Base-by-base conservation (phyloP, 106 monocot genomes). In the Dioscorea zingiberensis region DNA sequence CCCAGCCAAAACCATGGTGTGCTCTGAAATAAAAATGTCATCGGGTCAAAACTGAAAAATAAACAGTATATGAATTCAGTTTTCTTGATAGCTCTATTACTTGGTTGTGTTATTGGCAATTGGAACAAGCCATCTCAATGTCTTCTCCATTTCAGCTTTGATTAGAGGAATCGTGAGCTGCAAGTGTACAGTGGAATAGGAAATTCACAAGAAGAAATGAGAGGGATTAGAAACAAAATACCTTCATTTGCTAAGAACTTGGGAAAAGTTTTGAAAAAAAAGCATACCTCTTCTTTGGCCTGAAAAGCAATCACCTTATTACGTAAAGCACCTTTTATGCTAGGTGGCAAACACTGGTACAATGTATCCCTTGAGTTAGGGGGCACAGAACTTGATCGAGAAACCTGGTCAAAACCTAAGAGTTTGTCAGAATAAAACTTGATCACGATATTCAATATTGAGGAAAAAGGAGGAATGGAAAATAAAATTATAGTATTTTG, bases 1-100 rank as follows among this genome's bases (percentile, higher is more conserved):
- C 97, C 97, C 88, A 98, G 48, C 97, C 97, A 67, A 98, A 98
- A 27, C 92, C 97, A 71, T 98, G 97, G 49, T 98, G 97, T 22
- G 97, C 92, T 72, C 97, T 95, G 2, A 45, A 27, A 29, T 38
- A 38, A 38, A 8, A 0, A 6, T 6, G 38, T 10, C 0, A 25
- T 13, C 66, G 38, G 38, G 26, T 7, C 21, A 75, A 21, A 8
- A 71, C 45, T 0, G 44, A 60, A 12, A 44, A 30, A 21, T 48
- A 48, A 32, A 59, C 13, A 26, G 46, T 47, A 2, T 21, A n/a
- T 21, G 7, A 55, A 27, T 9, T 58, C 45, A 13, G 4, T 51
- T 19, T 51, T 51, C 8, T 51, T 7, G 51, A 19, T 38, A 51
- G 51, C 49, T 51, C 4, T 18, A 26, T 23, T 97, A 91, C 95